Conservation (phyloP, 2,329 filamentous ascomycete genomes). For the Colletotrichum liaoningense region DNA sequence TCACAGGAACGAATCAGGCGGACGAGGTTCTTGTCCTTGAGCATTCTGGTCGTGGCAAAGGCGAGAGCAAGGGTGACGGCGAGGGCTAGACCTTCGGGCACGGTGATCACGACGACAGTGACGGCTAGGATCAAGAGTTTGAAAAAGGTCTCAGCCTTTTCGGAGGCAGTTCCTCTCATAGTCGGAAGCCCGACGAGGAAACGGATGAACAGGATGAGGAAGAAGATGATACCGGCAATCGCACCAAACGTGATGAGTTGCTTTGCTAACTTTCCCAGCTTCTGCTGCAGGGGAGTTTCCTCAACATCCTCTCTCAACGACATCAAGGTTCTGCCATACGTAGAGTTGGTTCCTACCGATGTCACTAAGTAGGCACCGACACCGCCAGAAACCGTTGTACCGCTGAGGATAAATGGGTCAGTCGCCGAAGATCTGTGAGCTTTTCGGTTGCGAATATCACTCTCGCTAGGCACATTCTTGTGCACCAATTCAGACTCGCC, state of each 20-base stretch:
- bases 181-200: slow-evolving; percentile 48
- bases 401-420: slow-evolving; percentile 85
- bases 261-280: slow-evolving; percentile 81
- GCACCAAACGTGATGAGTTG: slow-evolving; percentile 68
- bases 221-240: slow-evolving; percentile 54
- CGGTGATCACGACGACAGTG: slow-evolving; percentile 69
- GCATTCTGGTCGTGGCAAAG: slow-evolving; percentile 72
- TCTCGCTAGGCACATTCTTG: slow-evolving; percentile 74
- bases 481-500: slow-evolving; percentile 80
- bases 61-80: slow-evolving; percentile 72
- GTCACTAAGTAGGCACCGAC: slow-evolving; percentile 82
- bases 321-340: slow-evolving; percentile 82
- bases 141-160: slow-evolving; percentile 67
- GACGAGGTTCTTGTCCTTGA: slow-evolving; percentile 72
- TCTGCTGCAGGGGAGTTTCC: slow-evolving; percentile 82
- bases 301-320: slow-evolving; percentile 81
- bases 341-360: slow-evolving; percentile 78
- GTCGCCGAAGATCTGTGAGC: slow-evolving; percentile 66
- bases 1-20: slow-evolving; percentile 70
- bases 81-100: slow-evolving; percentile 71
- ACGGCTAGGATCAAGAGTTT: slow-evolving; percentile 69
- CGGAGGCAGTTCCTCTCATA: slow-evolving; percentile 47
- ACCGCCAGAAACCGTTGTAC: slow-evolving; percentile 81
- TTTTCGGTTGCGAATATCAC: slow-evolving; percentile 64
- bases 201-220: slow-evolving; percentile 53